Evolutionary conservation across 2,329 filamentous ascomycete species (phyloP).

Genomic region (Aspergillus awamori): DNA sequence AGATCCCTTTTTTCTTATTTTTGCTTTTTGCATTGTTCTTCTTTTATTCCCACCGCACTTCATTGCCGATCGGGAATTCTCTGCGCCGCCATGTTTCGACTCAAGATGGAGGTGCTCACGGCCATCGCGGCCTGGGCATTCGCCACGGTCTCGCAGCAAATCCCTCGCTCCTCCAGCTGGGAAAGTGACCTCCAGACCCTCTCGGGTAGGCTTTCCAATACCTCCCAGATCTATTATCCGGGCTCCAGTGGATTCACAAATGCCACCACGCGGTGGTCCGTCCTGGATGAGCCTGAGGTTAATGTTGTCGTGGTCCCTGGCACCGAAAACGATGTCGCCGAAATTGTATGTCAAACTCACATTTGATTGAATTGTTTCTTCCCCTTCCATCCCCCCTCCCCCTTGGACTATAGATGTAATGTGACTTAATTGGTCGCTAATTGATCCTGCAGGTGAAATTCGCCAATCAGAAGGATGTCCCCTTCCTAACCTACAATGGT

Average conservation of each 20-base stretch:
- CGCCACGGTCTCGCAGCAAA: constrained; percentile 7
- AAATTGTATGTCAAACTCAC: constrained; percentile 43
- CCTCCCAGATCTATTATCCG: constrained; percentile 48
- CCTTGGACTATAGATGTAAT: not conserved
- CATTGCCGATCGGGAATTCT: not conserved
- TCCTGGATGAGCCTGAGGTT: constrained; percentile 46
- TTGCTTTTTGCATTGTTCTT: not conserved
- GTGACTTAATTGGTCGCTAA: not conserved
- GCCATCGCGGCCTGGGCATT: constrained; percentile 32
- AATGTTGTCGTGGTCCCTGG: constrained; percentile 53
- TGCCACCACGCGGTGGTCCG: constrained; percentile 52
- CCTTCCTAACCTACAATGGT: constrained; percentile 58
- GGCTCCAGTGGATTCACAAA: constrained; percentile 45
- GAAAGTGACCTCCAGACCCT: constrained; percentile 24
- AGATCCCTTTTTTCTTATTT: not conserved
- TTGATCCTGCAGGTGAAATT: constrained; percentile 46
- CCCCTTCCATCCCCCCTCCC: not conserved
- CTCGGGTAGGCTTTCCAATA: constrained; percentile 36
- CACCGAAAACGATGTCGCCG: constrained; percentile 53
- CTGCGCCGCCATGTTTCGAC: constrained; percentile 5
- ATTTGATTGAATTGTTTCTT: too few species aligned
- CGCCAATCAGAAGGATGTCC: constrained; percentile 51
- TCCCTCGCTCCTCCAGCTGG: not conserved
- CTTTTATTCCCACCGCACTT: not conserved
- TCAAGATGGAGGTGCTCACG: constrained; percentile 22